Evolutionary conservation across 2,329 filamentous ascomycete genomes (phyloP), one percentile per base, ranked within the genome.

Genomic region (Ophiobolus disseminans): DNA sequence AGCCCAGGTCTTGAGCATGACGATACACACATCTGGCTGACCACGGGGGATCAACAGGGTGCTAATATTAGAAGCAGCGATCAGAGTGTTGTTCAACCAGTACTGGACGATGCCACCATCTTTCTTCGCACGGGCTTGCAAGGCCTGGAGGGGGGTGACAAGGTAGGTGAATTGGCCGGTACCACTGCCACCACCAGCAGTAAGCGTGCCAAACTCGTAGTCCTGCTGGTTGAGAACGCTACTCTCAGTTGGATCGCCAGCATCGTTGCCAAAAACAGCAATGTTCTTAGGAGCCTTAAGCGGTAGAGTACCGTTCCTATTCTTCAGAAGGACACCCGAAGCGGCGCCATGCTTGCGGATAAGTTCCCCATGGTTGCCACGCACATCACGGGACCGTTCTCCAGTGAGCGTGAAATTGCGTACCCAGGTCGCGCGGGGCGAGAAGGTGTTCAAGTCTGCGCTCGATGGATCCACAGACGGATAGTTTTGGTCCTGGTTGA

Each of bases 1-100:
- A 0, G 78, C 77, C 65, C 70, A 80, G 11, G 65, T 81, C 80
- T 85, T 86, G 48, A 85, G 73, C 68, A 86, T 82, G 22, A 86
- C 82, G n/a, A 86, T 72, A 66, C 57, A 77, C 8, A 83, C 80
- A 7, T 78, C 74, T 6, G 76, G 73, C 1, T 76, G 45, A 7
- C 52, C 42, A 32, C 75, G 63, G 57, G 37, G 73, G 10, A 64
- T 55, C 49, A 65, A 55, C 20, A 64, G 56, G 34, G 53, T 59
- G 36, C 55, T 55, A 31, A 68, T 39, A 16, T 72, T 65, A 10
- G 57, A 66, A 19, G 57, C 55, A 14, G 68, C 69, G 34, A 70
- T 73, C 45, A 72, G 57, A 4, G 68, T 75, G 60, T 79, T 78
- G 60, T 79, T 75, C 10, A 76, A 65, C 48, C 74, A 69, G 50